Conservation (phyloP, 2,329 filamentous ascomycete species). For the Aspergillus sp. region DNA sequence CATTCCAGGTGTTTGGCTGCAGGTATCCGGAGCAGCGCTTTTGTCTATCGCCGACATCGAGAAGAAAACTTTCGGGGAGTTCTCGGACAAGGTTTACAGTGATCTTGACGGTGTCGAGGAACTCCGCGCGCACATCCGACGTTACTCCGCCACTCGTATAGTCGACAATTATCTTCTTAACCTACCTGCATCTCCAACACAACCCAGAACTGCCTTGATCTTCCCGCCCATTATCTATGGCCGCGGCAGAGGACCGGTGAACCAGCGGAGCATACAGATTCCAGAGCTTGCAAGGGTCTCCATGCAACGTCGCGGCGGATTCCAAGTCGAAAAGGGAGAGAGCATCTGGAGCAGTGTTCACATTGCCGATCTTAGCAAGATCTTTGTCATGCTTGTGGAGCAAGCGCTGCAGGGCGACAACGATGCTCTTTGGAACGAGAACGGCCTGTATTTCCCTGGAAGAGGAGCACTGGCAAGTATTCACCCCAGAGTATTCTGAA, state of each 20-base stretch:
- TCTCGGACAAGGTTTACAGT: conserved; percentile 32
- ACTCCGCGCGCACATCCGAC: conserved; percentile 28
- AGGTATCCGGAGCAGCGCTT: conserved; percentile 41
- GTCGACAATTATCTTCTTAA: conserved; percentile 66
- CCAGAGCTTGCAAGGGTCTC: conserved; percentile 44
- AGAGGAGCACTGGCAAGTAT: conserved; percentile 25
- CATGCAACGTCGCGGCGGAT: conserved; percentile 48
- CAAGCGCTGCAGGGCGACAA: conserved; percentile 35
- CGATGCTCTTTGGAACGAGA: conserved; percentile 36
- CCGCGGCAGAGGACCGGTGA: conserved; percentile 49
- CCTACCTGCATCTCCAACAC: conserved; percentile 25
- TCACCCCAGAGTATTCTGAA: neutral
- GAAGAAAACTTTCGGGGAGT: conserved; percentile 30
- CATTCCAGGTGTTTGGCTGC: conserved; percentile 33
- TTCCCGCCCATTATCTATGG: conserved; percentile 64
- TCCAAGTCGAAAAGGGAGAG: conserved; percentile 55
- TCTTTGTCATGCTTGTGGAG: conserved; percentile 54
- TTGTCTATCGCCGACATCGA: conserved; percentile 37
- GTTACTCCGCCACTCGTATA: conserved; percentile 56
- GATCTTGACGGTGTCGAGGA: conserved; percentile 35
- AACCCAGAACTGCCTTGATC: conserved; percentile 57
- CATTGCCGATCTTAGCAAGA: conserved; percentile 54
- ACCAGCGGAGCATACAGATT: conserved; percentile 53
- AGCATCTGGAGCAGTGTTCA: conserved; percentile 61
- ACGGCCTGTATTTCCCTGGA: conserved; percentile 40